Base-by-base conservation (phyloP, 1,284 basidiomycete species). In the Pisolithus thermaeus region DNA sequence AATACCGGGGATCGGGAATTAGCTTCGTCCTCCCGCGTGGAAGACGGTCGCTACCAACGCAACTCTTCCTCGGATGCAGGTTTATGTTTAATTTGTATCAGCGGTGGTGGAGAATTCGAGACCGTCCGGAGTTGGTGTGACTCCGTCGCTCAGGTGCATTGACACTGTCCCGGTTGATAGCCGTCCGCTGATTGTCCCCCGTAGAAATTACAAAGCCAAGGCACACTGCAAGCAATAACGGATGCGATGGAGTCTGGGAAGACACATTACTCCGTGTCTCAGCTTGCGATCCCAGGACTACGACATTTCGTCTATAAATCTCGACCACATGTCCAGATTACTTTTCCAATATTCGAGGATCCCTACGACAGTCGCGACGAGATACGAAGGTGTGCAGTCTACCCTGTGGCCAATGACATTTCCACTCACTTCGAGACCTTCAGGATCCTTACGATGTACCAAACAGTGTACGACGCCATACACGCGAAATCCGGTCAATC, bases 231-330 rank as follows among this genome's bases (percentile, higher is more conserved):
- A 59, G 63, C 76, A 56, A 69, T 83, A 50, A 62, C 69, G 16
- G 70, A 74, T 40, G 72, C 75, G 5, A 75, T 81, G 46, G 58
- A 64, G 4, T 69, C 73, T 18, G 77, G 78, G n/a, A 64, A 73
- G 42, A 80, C 79, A 2, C 75, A 81, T 46, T 90, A 90, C 59
- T 74, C 76, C 6, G 83, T 83, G 20, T 76, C 80, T 3, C 85
- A 88, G 41, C 71, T 98, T 1, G 83, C 83, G 4, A 86, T 96
- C 50, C 89, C 92, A 1, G 94, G 94, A 0, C 70, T 99, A 25
- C 80, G 90, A 27, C 96, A 99, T 69, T 99, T 98, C 64, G 72
- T 97, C 48, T 98, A 97, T 75, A 97, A 97, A 71, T 92, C 90
- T 18, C 79, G 92, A 18, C 73, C 81, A 16, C 81, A 91, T 58